These are phyloP conservation scores for Phialophora macrospora DNA, from an alignment of 2,329 filamentous ascomycete species.

Conservation along the genomic window DNA sequence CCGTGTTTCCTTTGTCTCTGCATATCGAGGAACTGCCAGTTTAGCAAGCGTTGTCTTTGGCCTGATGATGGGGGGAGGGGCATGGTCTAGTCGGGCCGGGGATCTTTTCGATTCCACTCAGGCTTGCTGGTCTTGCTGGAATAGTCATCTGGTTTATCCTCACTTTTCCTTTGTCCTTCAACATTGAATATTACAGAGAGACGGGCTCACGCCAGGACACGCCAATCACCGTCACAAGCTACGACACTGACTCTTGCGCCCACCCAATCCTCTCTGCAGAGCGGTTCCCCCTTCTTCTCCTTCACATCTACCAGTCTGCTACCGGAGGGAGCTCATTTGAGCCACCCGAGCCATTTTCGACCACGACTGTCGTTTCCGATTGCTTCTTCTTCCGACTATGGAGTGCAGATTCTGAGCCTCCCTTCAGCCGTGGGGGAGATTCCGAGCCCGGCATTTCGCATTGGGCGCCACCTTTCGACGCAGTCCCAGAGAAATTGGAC, in stretches of 20 bases:
- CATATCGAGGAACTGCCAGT: slow-evolving; percentile 34
- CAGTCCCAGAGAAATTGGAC: background rate
- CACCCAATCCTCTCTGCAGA: background rate
- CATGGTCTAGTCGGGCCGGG: slow-evolving; percentile 25
- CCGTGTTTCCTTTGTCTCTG: slow-evolving; percentile 32
- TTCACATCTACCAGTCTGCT: background rate
- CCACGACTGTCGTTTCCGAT: slow-evolving; percentile 31
- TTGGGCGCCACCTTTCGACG: background rate
- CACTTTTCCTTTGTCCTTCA: slow-evolving; percentile 32
- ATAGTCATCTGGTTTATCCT: slow-evolving; percentile 26
- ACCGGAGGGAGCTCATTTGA: slow-evolving; percentile 9
- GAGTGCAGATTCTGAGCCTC: slow-evolving; percentile 12
- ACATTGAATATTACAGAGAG: slow-evolving; percentile 34
- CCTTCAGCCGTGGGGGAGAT: slow-evolving; percentile 16
- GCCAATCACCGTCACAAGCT: slow-evolving; percentile 25
- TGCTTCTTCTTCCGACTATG: slow-evolving; percentile 5
- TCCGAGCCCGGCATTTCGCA: slow-evolving; percentile 14
- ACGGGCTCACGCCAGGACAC: slow-evolving; percentile 39
- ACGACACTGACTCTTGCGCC: slow-evolving; percentile 21
- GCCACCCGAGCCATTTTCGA: slow-evolving; percentile 15
- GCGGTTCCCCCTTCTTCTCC: background rate
- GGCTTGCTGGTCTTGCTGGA: slow-evolving; percentile 36
- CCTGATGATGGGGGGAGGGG: slow-evolving; percentile 25
- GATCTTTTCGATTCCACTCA: slow-evolving; percentile 25
- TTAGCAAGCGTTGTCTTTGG: slow-evolving; percentile 40